A percentile compares a stretch with the other conserved stretches of the same genome.
Evolutionary conservation across 768 basidiomycete species (phyloP).

Genomic region (Pleurotus citrinopileatus): DNA sequence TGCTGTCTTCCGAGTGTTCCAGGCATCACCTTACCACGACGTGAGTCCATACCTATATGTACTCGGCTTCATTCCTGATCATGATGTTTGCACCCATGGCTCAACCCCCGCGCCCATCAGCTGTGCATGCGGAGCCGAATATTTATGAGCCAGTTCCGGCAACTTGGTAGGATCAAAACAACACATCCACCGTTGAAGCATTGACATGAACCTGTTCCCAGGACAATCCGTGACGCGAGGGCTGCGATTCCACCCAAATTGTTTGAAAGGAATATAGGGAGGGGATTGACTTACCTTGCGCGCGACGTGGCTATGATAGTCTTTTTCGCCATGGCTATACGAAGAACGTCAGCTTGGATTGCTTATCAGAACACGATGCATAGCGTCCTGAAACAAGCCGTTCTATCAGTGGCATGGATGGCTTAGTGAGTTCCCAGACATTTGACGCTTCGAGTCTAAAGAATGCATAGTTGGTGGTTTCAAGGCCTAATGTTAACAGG

Average conservation of each 20-base stretch:
- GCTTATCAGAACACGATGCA: not conserved
- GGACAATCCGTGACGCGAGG: not conserved
- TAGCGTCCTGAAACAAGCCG: not conserved
- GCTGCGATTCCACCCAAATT: not conserved
- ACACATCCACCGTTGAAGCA: no score
- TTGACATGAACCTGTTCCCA: no score
- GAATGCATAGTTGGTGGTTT: conserved; percentile 17
- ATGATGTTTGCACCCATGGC: no score
- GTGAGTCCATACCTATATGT: no score
- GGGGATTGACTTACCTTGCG: conserved; percentile 5
- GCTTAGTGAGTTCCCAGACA: not conserved
- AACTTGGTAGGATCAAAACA: not conserved
- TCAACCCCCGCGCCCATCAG: no score
- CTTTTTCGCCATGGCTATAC: not conserved
- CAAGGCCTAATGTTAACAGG: conserved; percentile 18
- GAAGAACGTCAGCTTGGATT: not conserved
- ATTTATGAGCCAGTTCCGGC: not conserved
- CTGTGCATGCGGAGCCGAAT: no score
- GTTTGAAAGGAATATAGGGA: not conserved
- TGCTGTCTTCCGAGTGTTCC: no score
- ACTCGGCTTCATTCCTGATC: no score
- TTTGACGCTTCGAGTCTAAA: not conserved
- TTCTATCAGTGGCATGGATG: not conserved
- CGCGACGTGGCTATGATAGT: not conserved
- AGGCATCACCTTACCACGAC: no score